Base-by-base conservation (phyloP, 164 flowering plant species). In the Santalum album region DNA sequence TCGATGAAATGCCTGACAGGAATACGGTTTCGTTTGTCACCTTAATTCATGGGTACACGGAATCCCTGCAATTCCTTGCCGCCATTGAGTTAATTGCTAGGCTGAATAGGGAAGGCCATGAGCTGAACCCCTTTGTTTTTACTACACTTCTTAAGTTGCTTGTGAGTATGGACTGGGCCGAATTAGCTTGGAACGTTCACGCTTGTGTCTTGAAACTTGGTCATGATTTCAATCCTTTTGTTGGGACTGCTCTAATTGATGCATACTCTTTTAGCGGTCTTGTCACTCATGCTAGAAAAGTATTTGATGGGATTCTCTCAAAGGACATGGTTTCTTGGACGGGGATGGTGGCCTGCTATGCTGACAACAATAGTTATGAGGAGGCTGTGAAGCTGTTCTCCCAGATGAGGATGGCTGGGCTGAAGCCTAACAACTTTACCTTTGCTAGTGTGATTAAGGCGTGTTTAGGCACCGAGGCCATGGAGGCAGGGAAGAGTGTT, bases 281-380 rank as follows among this genome's bases (percentile, higher is more conserved):
- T 49, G 82, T 77, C 47, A 60, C 64, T 55, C 35, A 19, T 42
- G 90, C 96, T 2, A 68, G 70, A 53, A 49, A 66, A 56, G 86
- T 81, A 12, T 91, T 91, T 68, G 72, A 80, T 53, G 82, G 70
- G 50, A 76, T 91, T 70, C 11, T 38, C 3, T 59, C 20, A 16
- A 82, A 77, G 75, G 98, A 91, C 53, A 75, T 84, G 83, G 90
- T 91, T 72, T 78, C 82, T 46, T 88, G 98, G 98, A 86, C 84
- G 17, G 95, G 90, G 53, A 88, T 88, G 79, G 65, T 86, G 17
- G 67, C 79, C 59, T 77, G 85, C 51, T 86, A 66, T 71, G 72
- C 87, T 7, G 90, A 88, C 49, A 91, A 86, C 72, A 76, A 44
- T 22, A 66, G 48, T 55, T 78, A 75, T 58, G 67, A 65, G 32